phyloP scores from a whole-genome alignment of 2,329 filamentous ascomycete species.

The Diaporthe vexans region DNA sequence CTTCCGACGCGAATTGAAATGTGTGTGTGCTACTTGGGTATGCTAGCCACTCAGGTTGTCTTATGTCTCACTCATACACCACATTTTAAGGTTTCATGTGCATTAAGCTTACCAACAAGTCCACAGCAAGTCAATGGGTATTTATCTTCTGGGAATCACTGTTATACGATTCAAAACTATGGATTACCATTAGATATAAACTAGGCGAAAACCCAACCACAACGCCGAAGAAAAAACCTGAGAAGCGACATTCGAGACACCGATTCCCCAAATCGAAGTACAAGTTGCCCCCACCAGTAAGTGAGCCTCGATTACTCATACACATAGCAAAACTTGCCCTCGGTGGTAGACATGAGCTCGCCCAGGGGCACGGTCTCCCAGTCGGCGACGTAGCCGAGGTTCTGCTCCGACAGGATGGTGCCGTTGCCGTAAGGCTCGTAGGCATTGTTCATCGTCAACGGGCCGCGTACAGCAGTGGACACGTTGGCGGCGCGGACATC shows the following conservation, averaged over 20 bases:
- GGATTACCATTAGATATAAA: not conserved
- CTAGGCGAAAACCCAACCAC: not conserved
- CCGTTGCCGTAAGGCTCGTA: constrained; percentile 29
- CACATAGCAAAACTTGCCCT: constrained; percentile 39
- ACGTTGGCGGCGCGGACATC: constrained; percentile 49
- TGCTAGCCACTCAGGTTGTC: too few species aligned
- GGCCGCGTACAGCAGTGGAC: constrained; percentile 21
- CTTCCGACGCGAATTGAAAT: too few species aligned
- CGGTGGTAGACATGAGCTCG: constrained; percentile 35
- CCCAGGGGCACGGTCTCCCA: constrained; percentile 18
- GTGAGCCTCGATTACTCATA: constrained; percentile 26
- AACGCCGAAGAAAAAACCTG: not conserved
- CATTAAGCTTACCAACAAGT: not conserved
- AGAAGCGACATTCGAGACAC: not conserved
- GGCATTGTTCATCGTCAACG: not conserved
- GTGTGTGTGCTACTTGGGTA: too few species aligned
- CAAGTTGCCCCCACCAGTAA: not conserved
- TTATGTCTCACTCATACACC: too few species aligned
- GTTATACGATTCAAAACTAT: not conserved
- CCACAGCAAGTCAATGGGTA: not conserved
- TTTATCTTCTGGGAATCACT: not conserved
- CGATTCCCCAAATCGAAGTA: too few species aligned
- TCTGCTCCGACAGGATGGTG: constrained; percentile 8
- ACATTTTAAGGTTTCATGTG: not conserved
- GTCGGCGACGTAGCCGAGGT: constrained; percentile 5